Conservation (phyloP, 2,329 filamentous ascomycete species). For the Diaporthe caulivora region DNA sequence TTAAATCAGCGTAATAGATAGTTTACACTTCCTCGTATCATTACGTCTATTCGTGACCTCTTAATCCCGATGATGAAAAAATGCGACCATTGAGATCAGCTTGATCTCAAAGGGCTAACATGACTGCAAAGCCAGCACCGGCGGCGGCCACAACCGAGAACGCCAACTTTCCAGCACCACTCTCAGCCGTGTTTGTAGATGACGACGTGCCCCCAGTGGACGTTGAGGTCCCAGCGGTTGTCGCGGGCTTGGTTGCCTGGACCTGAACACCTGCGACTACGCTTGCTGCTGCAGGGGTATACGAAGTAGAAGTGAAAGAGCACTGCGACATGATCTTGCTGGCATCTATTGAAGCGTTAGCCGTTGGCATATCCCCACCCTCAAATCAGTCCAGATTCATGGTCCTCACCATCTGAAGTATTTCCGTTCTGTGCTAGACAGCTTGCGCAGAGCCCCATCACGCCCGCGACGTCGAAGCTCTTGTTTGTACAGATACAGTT, state of each 20-base stretch:
- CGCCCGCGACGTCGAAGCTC: slow-evolving; percentile 3
- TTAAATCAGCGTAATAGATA: too few relatives aligned
- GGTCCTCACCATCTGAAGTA: not conserved
- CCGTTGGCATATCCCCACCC: not conserved
- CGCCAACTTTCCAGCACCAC: not conserved
- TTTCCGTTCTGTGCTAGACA: not conserved
- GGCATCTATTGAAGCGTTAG: not conserved
- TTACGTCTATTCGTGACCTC: too few relatives aligned
- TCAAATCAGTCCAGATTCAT: too few relatives aligned
- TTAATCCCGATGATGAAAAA: not conserved
- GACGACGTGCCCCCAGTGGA: not conserved
- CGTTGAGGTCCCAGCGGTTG: not conserved
- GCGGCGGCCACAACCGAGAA: not conserved
- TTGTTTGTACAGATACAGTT: slow-evolving; percentile 17
- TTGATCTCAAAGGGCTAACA: not conserved
- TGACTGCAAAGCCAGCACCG: not conserved
- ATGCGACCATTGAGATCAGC: not conserved
- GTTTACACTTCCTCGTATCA: too few relatives aligned
- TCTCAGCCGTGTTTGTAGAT: not conserved
- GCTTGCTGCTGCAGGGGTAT: not conserved
- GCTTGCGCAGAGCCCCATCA: slow-evolving; percentile 8
- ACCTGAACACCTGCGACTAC: not conserved
- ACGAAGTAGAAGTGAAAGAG: slow-evolving; percentile 3
- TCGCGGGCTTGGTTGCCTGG: not conserved
- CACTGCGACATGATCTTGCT: slow-evolving; percentile 20